phyloP scores from a whole-genome alignment of 75 land plant genomes.

The Cryptomeria japonica region DNA sequence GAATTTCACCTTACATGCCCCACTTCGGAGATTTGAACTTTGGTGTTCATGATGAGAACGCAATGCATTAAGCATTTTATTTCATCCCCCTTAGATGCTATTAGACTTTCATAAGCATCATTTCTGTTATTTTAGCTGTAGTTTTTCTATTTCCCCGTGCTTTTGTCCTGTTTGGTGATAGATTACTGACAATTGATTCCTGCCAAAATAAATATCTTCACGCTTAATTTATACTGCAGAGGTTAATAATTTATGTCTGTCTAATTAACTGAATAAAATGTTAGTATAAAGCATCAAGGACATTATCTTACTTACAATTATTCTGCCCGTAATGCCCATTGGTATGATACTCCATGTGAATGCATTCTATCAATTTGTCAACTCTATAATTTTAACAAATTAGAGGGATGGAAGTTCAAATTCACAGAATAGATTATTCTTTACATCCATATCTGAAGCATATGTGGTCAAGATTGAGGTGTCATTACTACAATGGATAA shows the following conservation, averaged over 20 bases:
- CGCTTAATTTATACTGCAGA: neutral
- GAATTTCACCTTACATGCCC: too few species aligned
- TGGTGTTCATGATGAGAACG: too few species aligned
- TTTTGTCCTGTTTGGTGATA: neutral
- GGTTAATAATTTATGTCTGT: neutral
- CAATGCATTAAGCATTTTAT: too few species aligned
- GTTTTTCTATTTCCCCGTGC: neutral
- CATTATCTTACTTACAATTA: neutral
- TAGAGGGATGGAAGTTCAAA: neutral
- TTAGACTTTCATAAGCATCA: neutral
- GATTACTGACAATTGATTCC: neutral
- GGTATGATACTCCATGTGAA: neutral
- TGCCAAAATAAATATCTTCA: neutral
- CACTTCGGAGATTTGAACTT: too few species aligned
- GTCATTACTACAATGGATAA: neutral
- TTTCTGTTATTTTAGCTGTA: neutral
- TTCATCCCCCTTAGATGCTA: neutral
- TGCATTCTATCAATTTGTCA: conserved; percentile 1
- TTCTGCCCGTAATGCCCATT: neutral
- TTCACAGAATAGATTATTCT: neutral
- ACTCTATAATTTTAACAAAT: neutral
- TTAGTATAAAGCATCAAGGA: neutral
- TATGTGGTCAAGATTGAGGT: neutral
- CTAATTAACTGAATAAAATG: neutral
- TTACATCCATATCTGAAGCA: neutral